These are phyloP conservation scores for Tylopilus microsporus DNA, from an alignment of 1,284 basidiomycete genomes.

Conservation along the genomic window DNA sequence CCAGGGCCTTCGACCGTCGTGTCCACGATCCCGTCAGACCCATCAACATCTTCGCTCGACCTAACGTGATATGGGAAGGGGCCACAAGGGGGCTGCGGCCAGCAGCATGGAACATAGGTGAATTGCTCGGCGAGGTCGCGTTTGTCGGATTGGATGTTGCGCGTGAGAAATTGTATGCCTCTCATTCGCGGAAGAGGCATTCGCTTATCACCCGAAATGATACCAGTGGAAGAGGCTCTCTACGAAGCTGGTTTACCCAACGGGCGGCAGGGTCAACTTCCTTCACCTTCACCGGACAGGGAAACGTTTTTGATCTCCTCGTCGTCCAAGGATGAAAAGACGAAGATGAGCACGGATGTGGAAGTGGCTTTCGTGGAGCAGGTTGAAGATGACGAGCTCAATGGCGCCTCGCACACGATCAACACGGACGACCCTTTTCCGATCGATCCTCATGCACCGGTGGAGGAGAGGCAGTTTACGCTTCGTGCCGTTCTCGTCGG, in stretches of 20 bases:
- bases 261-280: background rate
- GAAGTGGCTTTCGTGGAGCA: conserved; percentile 12
- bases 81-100: too few relatives aligned
- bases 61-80: background rate
- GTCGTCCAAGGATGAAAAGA: background rate
- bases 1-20: conserved; percentile 75
- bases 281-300: background rate
- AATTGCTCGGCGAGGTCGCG: too few relatives aligned
- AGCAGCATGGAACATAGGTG: too few relatives aligned
- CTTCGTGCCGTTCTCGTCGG: conserved; percentile 58
- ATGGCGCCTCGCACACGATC: conserved; percentile 9
- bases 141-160: too few relatives aligned
- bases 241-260: background rate
- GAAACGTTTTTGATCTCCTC: background rate
- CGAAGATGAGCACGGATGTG: background rate
- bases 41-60: conserved; percentile 44
- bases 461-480: conserved; percentile 56
- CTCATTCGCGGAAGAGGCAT: too few relatives aligned
- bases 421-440: conserved; percentile 45
- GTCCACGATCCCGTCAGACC: conserved; percentile 49
- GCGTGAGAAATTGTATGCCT: too few relatives aligned
- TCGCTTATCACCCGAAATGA: background rate
- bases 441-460: conserved; percentile 43
- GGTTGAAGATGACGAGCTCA: background rate
- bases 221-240: background rate